Evolutionary conservation across 305 asterid species (phyloP), one percentile per base, ranked within the genome.

Genomic region (Fraxinus platypoda): DNA sequence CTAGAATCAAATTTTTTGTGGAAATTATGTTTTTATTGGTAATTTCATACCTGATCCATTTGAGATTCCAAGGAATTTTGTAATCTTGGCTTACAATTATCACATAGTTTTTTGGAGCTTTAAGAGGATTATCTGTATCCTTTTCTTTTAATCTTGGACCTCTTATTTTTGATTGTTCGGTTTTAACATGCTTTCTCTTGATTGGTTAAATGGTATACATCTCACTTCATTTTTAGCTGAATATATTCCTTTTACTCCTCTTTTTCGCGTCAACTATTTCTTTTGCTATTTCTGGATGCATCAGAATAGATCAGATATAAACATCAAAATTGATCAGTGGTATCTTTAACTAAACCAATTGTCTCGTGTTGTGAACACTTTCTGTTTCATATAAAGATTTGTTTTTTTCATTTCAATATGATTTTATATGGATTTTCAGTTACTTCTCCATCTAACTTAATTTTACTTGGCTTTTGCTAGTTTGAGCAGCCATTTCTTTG

Each of bases 231-330:
- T 59, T 12, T 37, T 38, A 49, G 68, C 68, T 57, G 68, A 57
- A 57, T 33, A 34, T 81, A 13, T 31, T 74, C 79, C 83, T 74
- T 72, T 43, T 7, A 43, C 15, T 75, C 52, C 46, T 77, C 37
- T 30, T 54, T 9, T 76, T 25, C 8, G 2, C 6, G 3, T 54
- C 35, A 4, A 0, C 37, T 54, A n/a, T 33, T n/a, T 38, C 19
- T 6, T 33, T 21, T 33, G 41, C 37, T 19, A 66, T 46, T 62
- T 62, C 72, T 62, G 13, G 81, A 34, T 75, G 17, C 68, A 76
- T 19, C 28, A 31, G 43, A 64, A 25, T 12, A 59, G 26, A 17
- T 52, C 31, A 11, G 19, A 43, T 43, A 43, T 46, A 13, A 13
- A 5, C 68, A 76, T 19, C 28, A 33, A 30, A 66, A 26, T 7